Conservation (phyloP, 2,329 filamentous ascomycete genomes). For the Ilyonectria destructans region DNA sequence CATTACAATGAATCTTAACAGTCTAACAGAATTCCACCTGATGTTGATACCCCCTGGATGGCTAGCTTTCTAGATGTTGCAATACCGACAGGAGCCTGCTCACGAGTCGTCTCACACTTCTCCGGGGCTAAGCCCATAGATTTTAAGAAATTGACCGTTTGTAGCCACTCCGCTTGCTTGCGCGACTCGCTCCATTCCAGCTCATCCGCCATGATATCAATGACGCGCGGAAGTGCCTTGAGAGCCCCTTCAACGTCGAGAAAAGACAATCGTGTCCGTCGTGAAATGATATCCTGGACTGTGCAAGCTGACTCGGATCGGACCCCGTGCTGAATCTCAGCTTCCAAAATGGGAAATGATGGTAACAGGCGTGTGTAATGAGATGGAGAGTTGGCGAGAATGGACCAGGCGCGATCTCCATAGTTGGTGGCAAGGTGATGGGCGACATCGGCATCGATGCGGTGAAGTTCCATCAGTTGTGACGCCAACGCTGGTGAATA, state of each 20-base stretch:
- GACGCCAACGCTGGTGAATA: conserved; percentile 60
- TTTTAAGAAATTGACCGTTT: conserved; percentile 63
- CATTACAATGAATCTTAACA: background rate
- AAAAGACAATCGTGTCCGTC: conserved; percentile 82
- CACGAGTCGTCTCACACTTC: conserved; percentile 39
- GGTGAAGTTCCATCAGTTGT: conserved; percentile 57
- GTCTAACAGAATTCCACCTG: conserved; percentile 7
- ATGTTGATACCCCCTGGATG: background rate
- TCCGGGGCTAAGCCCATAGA: conserved; percentile 62
- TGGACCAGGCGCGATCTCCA: conserved; percentile 78
- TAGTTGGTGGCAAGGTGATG: conserved; percentile 60
- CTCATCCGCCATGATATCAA: conserved; percentile 82
- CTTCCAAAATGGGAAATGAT: conserved; percentile 81
- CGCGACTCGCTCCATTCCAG: conserved; percentile 75
- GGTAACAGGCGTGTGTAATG: conserved; percentile 75
- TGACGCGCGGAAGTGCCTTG: conserved; percentile 78
- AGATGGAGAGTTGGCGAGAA: conserved; percentile 68
- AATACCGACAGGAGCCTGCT: conserved; percentile 29
- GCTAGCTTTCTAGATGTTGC: background rate
- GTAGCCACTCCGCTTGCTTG: conserved; percentile 71
- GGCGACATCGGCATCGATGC: conserved; percentile 59
- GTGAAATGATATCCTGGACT: conserved; percentile 79
- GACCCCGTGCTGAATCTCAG: conserved; percentile 81
- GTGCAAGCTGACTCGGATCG: conserved; percentile 82
- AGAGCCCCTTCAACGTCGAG: conserved; percentile 81